phyloP scores from a whole-genome alignment of 2,329 filamentous ascomycete species.

The Corniculantispora saksenae region DNA sequence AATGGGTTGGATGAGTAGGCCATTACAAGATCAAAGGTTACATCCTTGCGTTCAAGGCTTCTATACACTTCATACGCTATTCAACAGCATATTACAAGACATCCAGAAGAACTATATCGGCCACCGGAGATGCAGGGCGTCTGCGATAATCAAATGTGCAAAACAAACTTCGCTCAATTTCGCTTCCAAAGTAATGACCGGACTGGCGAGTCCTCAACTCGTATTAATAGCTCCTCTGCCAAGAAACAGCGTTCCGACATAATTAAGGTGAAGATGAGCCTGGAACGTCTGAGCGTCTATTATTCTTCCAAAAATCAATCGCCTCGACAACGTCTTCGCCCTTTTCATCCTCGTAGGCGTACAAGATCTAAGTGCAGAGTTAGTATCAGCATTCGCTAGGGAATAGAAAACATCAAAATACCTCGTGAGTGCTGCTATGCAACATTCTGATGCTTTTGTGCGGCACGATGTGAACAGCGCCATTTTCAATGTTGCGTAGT shows the following conservation, averaged over 20 bases:
- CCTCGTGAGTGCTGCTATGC: slow-evolving; percentile 95
- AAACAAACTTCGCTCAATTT: slow-evolving; percentile 17
- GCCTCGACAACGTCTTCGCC: slow-evolving; percentile 93
- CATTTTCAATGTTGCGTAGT: slow-evolving; percentile 91
- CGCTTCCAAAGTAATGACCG: slow-evolving; percentile 6
- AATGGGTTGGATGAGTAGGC: not conserved
- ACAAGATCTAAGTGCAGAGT: slow-evolving; percentile 72
- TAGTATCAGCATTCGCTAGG: slow-evolving; percentile 13
- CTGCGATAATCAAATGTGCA: not conserved
- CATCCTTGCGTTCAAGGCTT: not conserved
- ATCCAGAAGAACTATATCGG: not conserved
- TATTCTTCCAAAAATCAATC: slow-evolving; percentile 91
- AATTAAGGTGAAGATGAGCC: slow-evolving; percentile 24
- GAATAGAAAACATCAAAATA: slow-evolving; percentile 40
- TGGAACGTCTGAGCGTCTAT: slow-evolving; percentile 49
- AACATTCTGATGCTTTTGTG: slow-evolving; percentile 97
- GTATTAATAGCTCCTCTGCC: not conserved
- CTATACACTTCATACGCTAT: not conserved
- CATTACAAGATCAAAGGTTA: not conserved
- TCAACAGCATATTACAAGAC: not conserved
- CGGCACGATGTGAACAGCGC: slow-evolving; percentile 92
- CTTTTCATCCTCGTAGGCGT: slow-evolving; percentile 93
- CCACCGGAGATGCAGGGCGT: not conserved
- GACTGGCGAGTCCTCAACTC: not conserved
- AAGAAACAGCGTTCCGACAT: not conserved